Evolutionary conservation across 352 stramenopile genomes (phyloP).

Genomic region (Plasmopara muralis): DNA sequence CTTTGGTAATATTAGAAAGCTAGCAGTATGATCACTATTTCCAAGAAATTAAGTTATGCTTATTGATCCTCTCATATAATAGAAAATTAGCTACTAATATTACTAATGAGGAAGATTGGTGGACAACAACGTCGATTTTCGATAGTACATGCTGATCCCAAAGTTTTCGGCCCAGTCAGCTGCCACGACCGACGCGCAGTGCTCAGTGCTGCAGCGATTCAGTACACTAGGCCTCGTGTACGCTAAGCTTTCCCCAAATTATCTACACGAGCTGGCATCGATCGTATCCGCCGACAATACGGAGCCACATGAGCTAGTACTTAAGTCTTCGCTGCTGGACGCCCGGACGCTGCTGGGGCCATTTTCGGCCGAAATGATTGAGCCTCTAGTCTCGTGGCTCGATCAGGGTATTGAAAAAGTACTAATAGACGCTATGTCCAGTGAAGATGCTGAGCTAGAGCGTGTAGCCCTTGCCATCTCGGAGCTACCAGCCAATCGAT

Average conservation of each 20-base stretch:
- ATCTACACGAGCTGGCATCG: conserved; percentile 29
- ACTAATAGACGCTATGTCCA: conserved; percentile 41
- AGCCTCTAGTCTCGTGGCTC: conserved; percentile 48
- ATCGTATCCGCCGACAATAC: conserved; percentile 13
- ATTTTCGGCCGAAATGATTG: conserved; percentile 54
- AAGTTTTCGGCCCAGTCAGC: conserved; percentile 10
- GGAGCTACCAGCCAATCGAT: conserved; percentile 51
- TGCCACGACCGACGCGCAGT: conserved; percentile 13
- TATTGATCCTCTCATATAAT: no score
- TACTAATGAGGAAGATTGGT: no score
- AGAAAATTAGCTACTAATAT: no score
- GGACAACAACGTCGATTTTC: no score
- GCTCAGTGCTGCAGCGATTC: conserved; percentile 30
- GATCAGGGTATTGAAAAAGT: conserved; percentile 55
- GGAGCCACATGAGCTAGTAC: conserved; percentile 23
- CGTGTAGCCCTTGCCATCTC: conserved; percentile 48
- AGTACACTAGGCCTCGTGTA: conserved; percentile 43
- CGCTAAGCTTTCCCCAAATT: conserved; percentile 22
- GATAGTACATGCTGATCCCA: conserved; percentile 26
- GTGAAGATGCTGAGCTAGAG: conserved; percentile 42
- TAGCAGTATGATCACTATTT: no score
- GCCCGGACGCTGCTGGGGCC: conserved; percentile 50
- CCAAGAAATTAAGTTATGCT: no score
- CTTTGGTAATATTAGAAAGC: no score
- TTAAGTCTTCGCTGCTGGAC: conserved; percentile 42